A percentile compares a stretch with the other conserved stretches of the same genome.
These are phyloP conservation scores for Suhomyces atakaporum DNA, from an alignment of 1,139 yeast species.

Conservation along the genomic window DNA sequence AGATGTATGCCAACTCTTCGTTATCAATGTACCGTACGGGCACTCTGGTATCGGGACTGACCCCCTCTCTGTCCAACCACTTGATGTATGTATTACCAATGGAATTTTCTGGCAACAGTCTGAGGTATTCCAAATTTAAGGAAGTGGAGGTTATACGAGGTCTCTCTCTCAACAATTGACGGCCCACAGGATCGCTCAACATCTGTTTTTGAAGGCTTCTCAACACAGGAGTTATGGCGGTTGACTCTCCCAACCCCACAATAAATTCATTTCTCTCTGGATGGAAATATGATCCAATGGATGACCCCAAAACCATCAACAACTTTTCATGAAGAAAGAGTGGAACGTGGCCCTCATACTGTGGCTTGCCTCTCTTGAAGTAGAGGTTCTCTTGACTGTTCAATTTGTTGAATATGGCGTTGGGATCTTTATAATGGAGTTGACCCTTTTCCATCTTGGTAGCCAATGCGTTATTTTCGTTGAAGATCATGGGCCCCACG, in stretches of 20 bases:
- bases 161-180: slow-evolving; percentile 72
- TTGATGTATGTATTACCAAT: slow-evolving; percentile 76
- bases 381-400: slow-evolving; percentile 26
- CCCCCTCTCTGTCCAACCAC: slow-evolving; percentile 87
- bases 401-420: slow-evolving; percentile 32
- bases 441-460: slow-evolving; percentile 59
- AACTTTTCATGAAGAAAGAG: slow-evolving; percentile 62
- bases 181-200: slow-evolving; percentile 75
- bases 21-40: slow-evolving; percentile 86
- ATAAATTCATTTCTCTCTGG: slow-evolving; percentile 81
- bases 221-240: slow-evolving; percentile 74
- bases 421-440: slow-evolving; percentile 44
- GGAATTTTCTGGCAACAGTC: slow-evolving; percentile 65
- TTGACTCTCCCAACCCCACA: slow-evolving; percentile 93
- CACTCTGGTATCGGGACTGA: slow-evolving; percentile 90
- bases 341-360: slow-evolving; percentile 83
- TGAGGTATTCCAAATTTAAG: slow-evolving; percentile 62
- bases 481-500: slow-evolving; percentile 34
- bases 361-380: slow-evolving; percentile 46
- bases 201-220: slow-evolving; percentile 64
- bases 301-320: slow-evolving; percentile 70
- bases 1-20: slow-evolving; percentile 87
- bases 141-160: slow-evolving; percentile 82
- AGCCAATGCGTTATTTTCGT: slow-evolving; percentile 54
- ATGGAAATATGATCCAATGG: slow-evolving; percentile 79